These are phyloP conservation scores for Tuctoria greenei DNA, from an alignment of 176 grass and related monocot species.

Conservation along the genomic window DNA sequence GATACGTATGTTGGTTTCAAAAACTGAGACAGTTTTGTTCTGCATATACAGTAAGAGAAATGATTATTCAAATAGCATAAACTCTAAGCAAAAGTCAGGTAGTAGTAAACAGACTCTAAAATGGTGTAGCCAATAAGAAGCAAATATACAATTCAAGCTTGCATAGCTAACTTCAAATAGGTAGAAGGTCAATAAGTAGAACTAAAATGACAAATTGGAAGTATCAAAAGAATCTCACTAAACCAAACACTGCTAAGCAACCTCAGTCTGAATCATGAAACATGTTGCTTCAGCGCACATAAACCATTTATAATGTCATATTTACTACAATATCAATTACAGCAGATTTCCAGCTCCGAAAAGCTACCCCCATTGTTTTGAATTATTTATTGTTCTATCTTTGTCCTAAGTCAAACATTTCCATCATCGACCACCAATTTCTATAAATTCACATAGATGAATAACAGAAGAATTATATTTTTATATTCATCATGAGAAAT, in stretches of 20 bases:
- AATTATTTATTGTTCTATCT: background rate
- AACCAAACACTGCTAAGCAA: background rate
- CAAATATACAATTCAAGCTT: background rate
- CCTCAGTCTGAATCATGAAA: background rate
- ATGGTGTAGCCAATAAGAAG: slow-evolving; percentile 11
- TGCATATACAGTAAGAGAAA: slow-evolving; percentile 36
- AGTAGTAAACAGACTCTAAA: slow-evolving; percentile 21
- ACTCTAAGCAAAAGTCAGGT: slow-evolving; percentile 22
- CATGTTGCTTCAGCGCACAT: background rate
- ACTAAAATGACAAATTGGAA: slow-evolving; percentile 9
- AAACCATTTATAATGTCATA: background rate
- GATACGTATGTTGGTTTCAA: slow-evolving; percentile 96
- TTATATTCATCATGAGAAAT: too few relatives aligned
- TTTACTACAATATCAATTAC: background rate
- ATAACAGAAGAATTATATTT: background rate
- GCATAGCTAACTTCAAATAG: slow-evolving; percentile 5
- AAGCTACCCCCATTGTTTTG: background rate
- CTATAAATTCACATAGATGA: background rate
- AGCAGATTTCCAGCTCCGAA: background rate
- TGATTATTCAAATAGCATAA: slow-evolving; percentile 23
- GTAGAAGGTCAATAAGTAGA: slow-evolving; percentile 17
- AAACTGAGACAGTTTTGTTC: slow-evolving; percentile 98
- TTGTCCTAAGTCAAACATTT: background rate
- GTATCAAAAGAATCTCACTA: background rate
- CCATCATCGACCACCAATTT: background rate